Base-by-base conservation (phyloP, 345 rosid genomes). In the Brassica cretica region DNA sequence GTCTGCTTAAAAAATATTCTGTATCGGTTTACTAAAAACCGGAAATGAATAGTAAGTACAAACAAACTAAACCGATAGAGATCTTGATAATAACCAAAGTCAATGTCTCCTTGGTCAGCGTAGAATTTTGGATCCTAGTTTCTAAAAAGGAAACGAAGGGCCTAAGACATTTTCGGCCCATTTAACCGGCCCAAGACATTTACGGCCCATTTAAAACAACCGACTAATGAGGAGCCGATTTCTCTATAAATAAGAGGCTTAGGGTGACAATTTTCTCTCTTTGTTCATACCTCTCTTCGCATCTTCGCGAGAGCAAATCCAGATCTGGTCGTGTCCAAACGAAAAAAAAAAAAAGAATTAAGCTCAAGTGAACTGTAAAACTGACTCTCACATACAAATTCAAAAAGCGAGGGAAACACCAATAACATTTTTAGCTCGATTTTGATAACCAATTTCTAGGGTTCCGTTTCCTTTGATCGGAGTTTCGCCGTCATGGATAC, bases 401-500 rank as follows among this genome's bases (percentile, higher is more conserved):
- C 4, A 9, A 59, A 39, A 80, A 25, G 80, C 67, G 83, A 64
- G 68, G 79, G 80, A 75, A 80, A 70, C 66, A 16, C 64, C n/a
- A 21, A 53, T 10, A 1, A 1, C 8, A 2, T 15, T 51, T 61
- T 18, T 0, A 53, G 55, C 16, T 70, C 30, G 16, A 21, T 64
- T 61, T 49, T 56, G 18, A 56, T 64, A 24, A 27, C 46, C 30
- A 10, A 39, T 27, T 71, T 46, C 55, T 80, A 71, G 83, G 79
- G 69, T 80, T 80, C 24, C 60, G 66, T 69, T 25, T 44, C 39
- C 53, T 67, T 79, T 79, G 74, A 79, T 79, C 78, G 78, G 79
- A 78, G 75, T 14, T 33, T 69, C 29, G 68, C 78, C 67, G 76
- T 35, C 76, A 84, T 85, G 87, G 96, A 95, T 86, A 78, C 83